phyloP scores from a whole-genome alignment of 73 alveolate genomes.

The Paramecium tetraurelia region DNA sequence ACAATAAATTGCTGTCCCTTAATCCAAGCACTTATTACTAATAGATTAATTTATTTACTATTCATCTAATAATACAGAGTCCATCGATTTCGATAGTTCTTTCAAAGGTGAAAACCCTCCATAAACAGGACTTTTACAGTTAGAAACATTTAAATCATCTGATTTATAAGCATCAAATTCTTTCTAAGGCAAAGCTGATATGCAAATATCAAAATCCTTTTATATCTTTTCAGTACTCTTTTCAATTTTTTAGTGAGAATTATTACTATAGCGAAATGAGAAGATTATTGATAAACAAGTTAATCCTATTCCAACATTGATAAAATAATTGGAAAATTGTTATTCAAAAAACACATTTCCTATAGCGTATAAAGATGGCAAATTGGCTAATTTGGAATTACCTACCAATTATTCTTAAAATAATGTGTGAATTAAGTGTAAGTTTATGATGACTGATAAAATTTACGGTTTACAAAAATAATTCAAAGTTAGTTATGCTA shows the following conservation, averaged over 20 bases:
- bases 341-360: background rate
- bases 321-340: background rate
- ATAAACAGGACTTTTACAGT: conserved; percentile 18
- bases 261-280: background rate
- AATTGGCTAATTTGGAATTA: background rate
- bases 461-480: background rate
- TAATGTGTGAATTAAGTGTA: background rate
- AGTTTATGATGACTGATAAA: background rate
- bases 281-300: background rate
- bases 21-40: conserved; percentile 1
- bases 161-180: background rate
- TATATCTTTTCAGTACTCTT: background rate
- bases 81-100: background rate
- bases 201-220: conserved; percentile 32
- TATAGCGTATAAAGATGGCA: background rate
- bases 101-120: conserved; percentile 16
- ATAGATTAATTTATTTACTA: background rate
- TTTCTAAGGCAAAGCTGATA: conserved; percentile 19
- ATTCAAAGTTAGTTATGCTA: background rate
- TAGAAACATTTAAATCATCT: background rate
- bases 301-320: background rate
- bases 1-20: conserved; percentile 28
- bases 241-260: background rate
- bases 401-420: background rate
- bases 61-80: background rate